These are phyloP conservation scores for Hirschfeldia incana DNA, from an alignment of 345 rosid species.

Conservation along the genomic window DNA sequence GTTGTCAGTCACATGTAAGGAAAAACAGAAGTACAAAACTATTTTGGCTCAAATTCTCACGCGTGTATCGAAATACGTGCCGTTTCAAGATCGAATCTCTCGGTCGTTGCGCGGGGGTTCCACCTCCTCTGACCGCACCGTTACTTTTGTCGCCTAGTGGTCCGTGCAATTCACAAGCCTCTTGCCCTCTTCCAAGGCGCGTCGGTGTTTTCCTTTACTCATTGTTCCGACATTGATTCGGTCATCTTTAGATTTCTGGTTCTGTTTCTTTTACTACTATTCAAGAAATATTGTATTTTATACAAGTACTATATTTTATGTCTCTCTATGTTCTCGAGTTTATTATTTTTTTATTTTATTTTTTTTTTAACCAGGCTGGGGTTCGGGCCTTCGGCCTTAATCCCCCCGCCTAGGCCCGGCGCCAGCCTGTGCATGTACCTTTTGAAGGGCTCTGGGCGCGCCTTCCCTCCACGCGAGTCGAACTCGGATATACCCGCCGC, in stretches of 20 bases:
- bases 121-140: constrained; percentile 17
- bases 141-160: constrained; percentile 43
- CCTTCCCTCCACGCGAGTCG: too few relatives aligned
- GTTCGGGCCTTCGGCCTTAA: too few relatives aligned
- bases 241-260: constrained; percentile 27
- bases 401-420: too few relatives aligned
- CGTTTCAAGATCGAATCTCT: constrained; percentile 37
- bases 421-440: too few relatives aligned
- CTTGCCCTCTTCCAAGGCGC: constrained; percentile 38
- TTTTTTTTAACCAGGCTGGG: too few relatives aligned
- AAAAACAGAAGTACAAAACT: constrained; percentile 28
- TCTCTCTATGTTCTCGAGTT: not conserved
- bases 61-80: constrained; percentile 33
- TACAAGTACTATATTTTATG: not conserved
- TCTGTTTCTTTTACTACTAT: constrained; percentile 18
- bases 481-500: too few relatives aligned
- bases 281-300: not conserved
- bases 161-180: constrained; percentile 39
- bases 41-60: constrained; percentile 34
- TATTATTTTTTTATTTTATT: too few relatives aligned
- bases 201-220: constrained; percentile 22
- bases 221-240: constrained; percentile 41
- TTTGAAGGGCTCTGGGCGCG: too few relatives aligned
- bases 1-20: constrained; percentile 39
- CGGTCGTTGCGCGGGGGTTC: constrained; percentile 11